These are phyloP conservation scores for Carex littledalei DNA, from an alignment of 176 grass and related monocot genomes.

Conservation along the genomic window DNA sequence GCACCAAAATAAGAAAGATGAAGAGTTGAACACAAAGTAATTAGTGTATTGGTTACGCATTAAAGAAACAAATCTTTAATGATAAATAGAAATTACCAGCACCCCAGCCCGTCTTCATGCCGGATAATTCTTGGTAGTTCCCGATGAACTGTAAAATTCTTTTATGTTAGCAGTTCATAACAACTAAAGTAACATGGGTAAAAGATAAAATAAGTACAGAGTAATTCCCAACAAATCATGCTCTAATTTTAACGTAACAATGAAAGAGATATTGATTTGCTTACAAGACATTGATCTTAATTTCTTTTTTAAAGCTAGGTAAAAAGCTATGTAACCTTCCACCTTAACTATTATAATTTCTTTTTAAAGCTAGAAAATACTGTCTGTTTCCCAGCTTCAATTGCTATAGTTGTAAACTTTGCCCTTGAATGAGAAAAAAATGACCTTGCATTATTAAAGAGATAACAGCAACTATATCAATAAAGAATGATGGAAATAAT, in stretches of 20 bases:
- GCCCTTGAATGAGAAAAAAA: neutral
- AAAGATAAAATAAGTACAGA: neutral
- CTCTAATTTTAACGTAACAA: conserved; percentile 2
- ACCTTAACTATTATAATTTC: neutral
- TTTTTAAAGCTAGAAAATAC: neutral
- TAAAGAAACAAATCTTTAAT: conserved; percentile 25
- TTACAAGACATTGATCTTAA: neutral
- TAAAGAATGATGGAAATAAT: neutral
- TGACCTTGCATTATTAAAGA: neutral
- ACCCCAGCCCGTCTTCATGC: conserved; percentile 91
- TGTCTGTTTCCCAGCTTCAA: neutral
- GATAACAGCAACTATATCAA: neutral
- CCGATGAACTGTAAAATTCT: conserved; percentile 72
- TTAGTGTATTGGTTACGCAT: neutral
- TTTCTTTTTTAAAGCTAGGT: neutral
- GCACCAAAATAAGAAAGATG: conserved; percentile 15
- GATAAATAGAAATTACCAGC: conserved; percentile 48
- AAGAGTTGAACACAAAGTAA: neutral
- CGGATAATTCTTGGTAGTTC: conserved; percentile 85
- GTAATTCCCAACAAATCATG: neutral
- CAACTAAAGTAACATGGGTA: neutral
- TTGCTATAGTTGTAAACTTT: neutral
- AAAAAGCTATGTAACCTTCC: neutral
- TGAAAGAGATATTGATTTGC: neutral
- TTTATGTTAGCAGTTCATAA: conserved; percentile 23